A percentile compares a stretch with the other conserved stretches of the same genome.
phyloP scores from a whole-genome alignment of 176 grass and related monocot species.

The Triticum aestivum region DNA sequence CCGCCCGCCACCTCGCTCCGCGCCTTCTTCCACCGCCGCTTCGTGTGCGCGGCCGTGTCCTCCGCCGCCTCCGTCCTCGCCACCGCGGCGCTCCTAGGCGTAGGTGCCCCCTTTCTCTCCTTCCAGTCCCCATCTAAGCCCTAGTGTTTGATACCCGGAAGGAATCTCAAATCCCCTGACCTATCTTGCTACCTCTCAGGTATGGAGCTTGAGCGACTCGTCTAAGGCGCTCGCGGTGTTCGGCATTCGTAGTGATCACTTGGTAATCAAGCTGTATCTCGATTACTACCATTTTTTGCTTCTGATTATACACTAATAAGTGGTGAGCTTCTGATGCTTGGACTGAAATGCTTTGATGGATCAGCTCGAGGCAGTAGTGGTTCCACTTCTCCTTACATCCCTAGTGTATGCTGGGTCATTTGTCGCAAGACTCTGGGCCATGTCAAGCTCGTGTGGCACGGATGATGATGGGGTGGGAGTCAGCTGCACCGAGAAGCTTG shows the following conservation, averaged over 20 bases:
- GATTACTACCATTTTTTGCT: background rate
- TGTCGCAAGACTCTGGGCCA: constrained; percentile 35
- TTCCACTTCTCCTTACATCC: constrained; percentile 78
- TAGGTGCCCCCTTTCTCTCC: constrained; percentile 12
- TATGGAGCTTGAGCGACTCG: constrained; percentile 29
- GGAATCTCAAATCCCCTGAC: background rate
- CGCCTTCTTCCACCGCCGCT: constrained; percentile 55
- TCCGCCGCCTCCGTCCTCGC: constrained; percentile 45
- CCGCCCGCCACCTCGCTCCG: constrained; percentile 51
- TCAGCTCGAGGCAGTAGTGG: constrained; percentile 61
- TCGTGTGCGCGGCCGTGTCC: constrained; percentile 61
- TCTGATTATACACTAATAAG: background rate
- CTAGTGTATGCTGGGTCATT: constrained; percentile 71
- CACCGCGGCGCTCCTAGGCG: constrained; percentile 47
- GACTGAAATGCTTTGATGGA: constrained; percentile 36
- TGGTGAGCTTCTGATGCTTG: constrained; percentile 8
- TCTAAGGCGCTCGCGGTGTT: constrained; percentile 52
- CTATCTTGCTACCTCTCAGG: background rate
- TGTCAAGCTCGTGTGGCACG: constrained; percentile 5
- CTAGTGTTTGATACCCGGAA: background rate
- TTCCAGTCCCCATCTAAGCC: background rate
- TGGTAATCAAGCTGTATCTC: constrained; percentile 37
- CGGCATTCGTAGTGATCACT: constrained; percentile 60
- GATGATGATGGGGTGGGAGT: constrained; percentile 7
- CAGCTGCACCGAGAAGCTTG: constrained; percentile 26